These are phyloP conservation scores for Trichocladium uniseriatum DNA, from an alignment of 495 filamentous ascomycete genomes.

Conservation along the genomic window DNA sequence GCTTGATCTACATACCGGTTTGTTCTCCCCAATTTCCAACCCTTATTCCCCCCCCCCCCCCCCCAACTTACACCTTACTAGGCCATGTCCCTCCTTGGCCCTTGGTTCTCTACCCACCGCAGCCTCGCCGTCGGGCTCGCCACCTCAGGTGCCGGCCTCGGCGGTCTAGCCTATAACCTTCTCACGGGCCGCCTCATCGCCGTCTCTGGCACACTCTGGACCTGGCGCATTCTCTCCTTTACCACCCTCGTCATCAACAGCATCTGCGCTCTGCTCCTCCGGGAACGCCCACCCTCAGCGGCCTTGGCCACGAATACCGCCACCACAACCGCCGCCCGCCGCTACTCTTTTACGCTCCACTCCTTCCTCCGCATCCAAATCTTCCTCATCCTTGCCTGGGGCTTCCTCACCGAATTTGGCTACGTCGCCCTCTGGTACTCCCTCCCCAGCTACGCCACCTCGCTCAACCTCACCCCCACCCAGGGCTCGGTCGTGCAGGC, in stretches of 20 bases:
- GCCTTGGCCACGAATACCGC: slow-evolving; percentile 30
- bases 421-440: slow-evolving; percentile 58
- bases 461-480: slow-evolving; percentile 47
- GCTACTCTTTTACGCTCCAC: background rate
- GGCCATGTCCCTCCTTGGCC: slow-evolving; percentile 52
- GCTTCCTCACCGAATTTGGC: slow-evolving; percentile 58
- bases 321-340: slow-evolving; percentile 39
- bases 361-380: slow-evolving; percentile 43
- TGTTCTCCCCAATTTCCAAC: background rate
- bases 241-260: slow-evolving; percentile 41
- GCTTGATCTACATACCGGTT: slow-evolving; percentile 58
- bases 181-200: slow-evolving; percentile 46
- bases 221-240: slow-evolving; percentile 52
- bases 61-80: background rate
- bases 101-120: slow-evolving; percentile 59
- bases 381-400: slow-evolving; percentile 52
- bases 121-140: slow-evolving; percentile 60
- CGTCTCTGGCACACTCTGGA: slow-evolving; percentile 43
- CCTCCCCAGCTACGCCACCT: slow-evolving; percentile 52
- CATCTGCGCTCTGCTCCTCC: slow-evolving; percentile 46
- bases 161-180: slow-evolving; percentile 50
- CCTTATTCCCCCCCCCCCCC: no score
- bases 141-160: slow-evolving; percentile 55
- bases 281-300: slow-evolving; percentile 37
- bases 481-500: slow-evolving; percentile 60